These are phyloP conservation scores for Prunus kanzakura DNA, from an alignment of 306 rosid genomes.

Conservation along the genomic window DNA sequence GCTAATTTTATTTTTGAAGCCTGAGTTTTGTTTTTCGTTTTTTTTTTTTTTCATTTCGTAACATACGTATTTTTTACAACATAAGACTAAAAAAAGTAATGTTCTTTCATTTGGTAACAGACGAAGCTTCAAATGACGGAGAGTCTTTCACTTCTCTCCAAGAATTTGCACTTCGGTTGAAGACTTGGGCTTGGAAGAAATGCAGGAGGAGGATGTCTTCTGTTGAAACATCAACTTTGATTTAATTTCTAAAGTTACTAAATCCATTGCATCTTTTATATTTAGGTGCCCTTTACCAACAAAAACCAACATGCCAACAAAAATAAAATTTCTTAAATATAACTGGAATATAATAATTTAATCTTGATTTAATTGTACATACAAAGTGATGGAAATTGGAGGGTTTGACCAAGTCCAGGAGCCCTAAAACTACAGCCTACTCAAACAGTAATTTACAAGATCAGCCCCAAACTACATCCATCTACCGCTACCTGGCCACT, in stretches of 20 bases:
- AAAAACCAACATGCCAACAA: not conserved
- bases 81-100: no score
- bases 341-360: not conserved
- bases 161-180: not conserved
- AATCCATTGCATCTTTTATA: no score
- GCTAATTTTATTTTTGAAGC: no score
- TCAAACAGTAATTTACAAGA: slow-evolving; percentile 12
- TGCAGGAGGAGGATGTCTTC: not conserved
- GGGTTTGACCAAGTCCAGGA: not conserved
- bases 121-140: no score
- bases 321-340: not conserved
- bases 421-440: not conserved
- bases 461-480: not conserved
- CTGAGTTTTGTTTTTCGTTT: no score
- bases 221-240: not conserved
- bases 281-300: not conserved
- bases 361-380: not conserved
- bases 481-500: not conserved
- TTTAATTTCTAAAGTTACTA: not conserved
- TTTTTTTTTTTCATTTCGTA: no score
- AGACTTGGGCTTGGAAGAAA: not conserved
- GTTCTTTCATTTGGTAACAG: no score
- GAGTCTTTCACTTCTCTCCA: not conserved
- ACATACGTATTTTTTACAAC: no score
- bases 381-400: not conserved